phyloP scores from a whole-genome alignment of 1,139 yeast genomes.

The Hemisphaericaspora subhashii region DNA sequence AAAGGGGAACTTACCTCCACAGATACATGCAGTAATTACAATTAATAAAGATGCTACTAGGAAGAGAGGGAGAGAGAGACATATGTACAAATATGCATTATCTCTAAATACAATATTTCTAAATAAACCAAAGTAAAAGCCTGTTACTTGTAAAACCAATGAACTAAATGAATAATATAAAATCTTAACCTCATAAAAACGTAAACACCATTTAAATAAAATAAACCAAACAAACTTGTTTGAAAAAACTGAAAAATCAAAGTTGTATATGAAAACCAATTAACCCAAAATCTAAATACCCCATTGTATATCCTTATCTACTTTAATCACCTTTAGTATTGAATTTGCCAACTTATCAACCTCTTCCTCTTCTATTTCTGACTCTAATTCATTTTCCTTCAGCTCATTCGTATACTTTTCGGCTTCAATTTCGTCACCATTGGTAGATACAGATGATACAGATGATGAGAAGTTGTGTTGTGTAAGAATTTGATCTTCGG shows the following conservation, averaged over 20 bases:
- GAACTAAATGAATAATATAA: too few species aligned
- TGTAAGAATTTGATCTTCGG: neutral
- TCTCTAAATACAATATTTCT: too few species aligned
- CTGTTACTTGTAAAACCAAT: too few species aligned
- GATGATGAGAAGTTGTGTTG: slow-evolving; percentile 3
- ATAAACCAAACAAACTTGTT: slow-evolving; percentile 2
- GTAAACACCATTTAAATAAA: neutral
- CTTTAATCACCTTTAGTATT: slow-evolving; percentile 19
- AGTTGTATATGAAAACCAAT: neutral
- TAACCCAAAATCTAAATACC: slow-evolving; percentile 13
- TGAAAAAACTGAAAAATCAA: neutral
- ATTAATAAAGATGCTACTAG: too few species aligned
- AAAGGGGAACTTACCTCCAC: too few species aligned
- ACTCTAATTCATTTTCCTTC: neutral
- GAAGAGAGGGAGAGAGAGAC: too few species aligned
- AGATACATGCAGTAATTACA: too few species aligned
- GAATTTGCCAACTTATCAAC: slow-evolving; percentile 21
- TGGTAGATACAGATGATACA: slow-evolving; percentile 2
- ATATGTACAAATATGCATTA: too few species aligned
- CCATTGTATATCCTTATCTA: slow-evolving; percentile 19
- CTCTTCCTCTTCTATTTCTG: slow-evolving; percentile 12
- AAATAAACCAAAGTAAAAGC: too few species aligned
- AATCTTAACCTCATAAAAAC: too few species aligned
- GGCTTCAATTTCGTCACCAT: slow-evolving; percentile 1
- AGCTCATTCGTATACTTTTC: neutral